Evolutionary conservation across 495 filamentous ascomycete genomes (phyloP), one percentile per base, ranked within the genome.

Genomic region (Daldinia caldariorum): DNA sequence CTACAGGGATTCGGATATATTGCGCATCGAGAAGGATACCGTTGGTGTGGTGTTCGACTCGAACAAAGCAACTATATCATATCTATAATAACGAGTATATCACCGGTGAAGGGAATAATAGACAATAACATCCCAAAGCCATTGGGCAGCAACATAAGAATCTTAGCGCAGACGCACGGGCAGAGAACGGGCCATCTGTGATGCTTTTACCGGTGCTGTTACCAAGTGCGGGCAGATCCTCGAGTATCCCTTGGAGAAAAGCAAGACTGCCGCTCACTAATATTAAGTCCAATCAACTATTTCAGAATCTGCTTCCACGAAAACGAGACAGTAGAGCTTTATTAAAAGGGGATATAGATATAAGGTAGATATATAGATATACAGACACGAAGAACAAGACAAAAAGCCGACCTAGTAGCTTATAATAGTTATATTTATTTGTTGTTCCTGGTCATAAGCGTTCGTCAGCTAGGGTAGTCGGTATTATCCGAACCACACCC

Each of bases 171-270:
- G 43, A 47, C 43, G 43, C 43, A 47, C 43, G 43, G 43, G 26
- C 1, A 47, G 43, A 18, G 43, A 47, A 47, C 43, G 43, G 43
- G 43, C 43, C 43, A 47, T 47, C 18, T 47, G 43, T 47, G 43
- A 47, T 12, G 43, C 10, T 13, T 47, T 18, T 10, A 47, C 43
- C 43, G 20, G 26, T 3, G 26, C 26, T 3, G 26, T 41, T 47
- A 47, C 43, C 43, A 47, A 9, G 43, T 2, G 8, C n/a, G 4
- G 43, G 10, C 20, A 22, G 18, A 47, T 22, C 18, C 18, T 47
- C 20, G 13, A 47, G 43, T 22, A 16, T 18, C 16, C 12, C 9
- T 9, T 20, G 3, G 18, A 22, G 43, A 47, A 47, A 47, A 47
- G 43, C 43, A 47, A 47, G 18, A 20, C 43, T 20, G 20, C 1